Evolutionary conservation across 768 basidiomycete species (phyloP), one percentile per base, ranked within the genome.

Genomic region (Rhodotorula paludigena): DNA sequence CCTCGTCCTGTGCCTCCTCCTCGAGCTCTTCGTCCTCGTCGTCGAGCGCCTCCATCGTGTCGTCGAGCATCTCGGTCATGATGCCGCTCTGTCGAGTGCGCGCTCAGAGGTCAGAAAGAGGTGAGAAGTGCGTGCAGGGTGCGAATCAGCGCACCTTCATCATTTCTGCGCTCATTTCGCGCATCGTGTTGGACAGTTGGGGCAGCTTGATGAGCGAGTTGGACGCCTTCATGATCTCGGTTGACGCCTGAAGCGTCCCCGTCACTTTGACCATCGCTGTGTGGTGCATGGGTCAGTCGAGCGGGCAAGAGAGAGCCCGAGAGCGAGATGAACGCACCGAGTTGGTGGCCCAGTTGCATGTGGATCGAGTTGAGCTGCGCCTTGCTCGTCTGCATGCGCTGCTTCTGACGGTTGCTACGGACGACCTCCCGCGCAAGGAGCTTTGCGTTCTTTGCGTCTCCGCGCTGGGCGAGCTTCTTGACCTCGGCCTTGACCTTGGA

Each of bases 111-210:
- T n/a, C n/a, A n/a, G n/a, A n/a, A n/a, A 42, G 41, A 18, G 41
- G 16, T 12, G 16, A 18, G 16, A 20, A 18, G 41, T 5, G 41
- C 41, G 41, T 16, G 32, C 51, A 10, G 15, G 32, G 28, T 3
- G 16, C 30, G 39, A 18, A 14, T 0, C 33, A 36, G 45, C 81
- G 47, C 54, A 55, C 54, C 85, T 98, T 98, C 69, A 90, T 98
- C 96, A 98, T 97, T 79, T 99, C 96, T 88, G 93, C 91, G 74
- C 89, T 91, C 92, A 99, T 93, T 76, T 96, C 89, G 42, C 92
- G 85, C 96, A 99, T 99, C 1, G 85, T 84, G 69, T 86, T 87
- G 79, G 87, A 89, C 55, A 98, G 85, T 78, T 98, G 92, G 25
- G 96, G 96, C 23, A 99, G 82, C 75, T 87, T 92, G 72, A 98